Evolutionary conservation across 2,329 filamentous ascomycete genomes (phyloP), one percentile per base, ranked within the genome.

Genomic region (Chrysoporthe deuterocubensis): DNA sequence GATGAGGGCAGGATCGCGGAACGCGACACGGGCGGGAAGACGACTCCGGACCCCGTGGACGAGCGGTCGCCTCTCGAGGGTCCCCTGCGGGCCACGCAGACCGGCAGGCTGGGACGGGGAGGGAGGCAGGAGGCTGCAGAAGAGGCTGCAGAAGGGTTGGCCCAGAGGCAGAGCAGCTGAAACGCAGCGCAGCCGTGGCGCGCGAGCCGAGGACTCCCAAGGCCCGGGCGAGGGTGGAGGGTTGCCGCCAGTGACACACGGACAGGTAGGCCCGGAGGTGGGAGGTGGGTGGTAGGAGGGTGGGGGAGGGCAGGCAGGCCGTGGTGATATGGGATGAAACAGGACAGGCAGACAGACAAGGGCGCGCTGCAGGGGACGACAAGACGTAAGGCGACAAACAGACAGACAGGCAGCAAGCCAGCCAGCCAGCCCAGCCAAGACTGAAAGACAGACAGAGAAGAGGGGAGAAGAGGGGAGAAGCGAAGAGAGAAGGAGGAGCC

Each of bases 401-500:
- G 56, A 62, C 46, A 40, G 60, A 67, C 37, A 60, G 67, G 37
- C 34, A n/a, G 56, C 26, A 26, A 26, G 26, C 26, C 26, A 26
- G 26, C 26, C 26, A 26, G 26, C 26, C 26, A 26, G 26, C 26
- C 26, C 26, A 26, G 26, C 26, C 26, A 26, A 26, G 26, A 26
- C 26, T 26, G 26, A 26, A 26, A 26, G 26, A 26, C 26, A 26
- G 26, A 26, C 26, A 26, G 26, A 26, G 26, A 26, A 26, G 26
- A 0, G 26, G 26, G 26, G 26, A 26, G 26, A 26, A 26, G 26
- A 26, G 26, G 26, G 26, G 26, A 26, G 26, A 26, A 26, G 26
- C 26, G 26, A 26, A 26, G 26, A 26, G 26, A 26, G 26, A 26
- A 26, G 26, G 26, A 26, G 26, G 26, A 26, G 26, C 26, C 26